Evolutionary conservation across 768 basidiomycete species (phyloP), one percentile per base, ranked within the genome.

Genomic region (Psilocybe sp.): DNA sequence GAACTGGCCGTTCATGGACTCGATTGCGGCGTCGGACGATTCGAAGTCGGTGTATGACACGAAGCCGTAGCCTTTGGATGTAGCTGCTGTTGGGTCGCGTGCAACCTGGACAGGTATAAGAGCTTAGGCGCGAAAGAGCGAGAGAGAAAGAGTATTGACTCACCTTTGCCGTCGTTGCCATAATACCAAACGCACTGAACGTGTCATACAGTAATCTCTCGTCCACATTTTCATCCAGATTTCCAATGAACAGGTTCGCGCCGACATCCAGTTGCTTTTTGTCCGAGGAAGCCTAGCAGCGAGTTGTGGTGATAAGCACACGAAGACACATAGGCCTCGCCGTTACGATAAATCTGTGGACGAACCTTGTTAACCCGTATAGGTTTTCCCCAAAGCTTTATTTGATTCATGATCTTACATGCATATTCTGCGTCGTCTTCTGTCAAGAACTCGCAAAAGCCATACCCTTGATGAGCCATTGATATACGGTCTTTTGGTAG

Each of bases 371-470:
- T 98, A 56, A 99, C 96, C 57, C 97, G 80, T 51, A 99, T 97
- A 31, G 97, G 97, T 66, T 98, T 98, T 19, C 97, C 97, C 83
- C 90, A 99, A 46, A 99, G 70, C 70, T 99, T 99, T 66, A 99
- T 98, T 78, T 98, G 96, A 67, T 99, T 99, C 96, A 98, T 98
- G 60, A 98, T 98, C 79, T 98, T 97, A 80, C 96, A 98, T 50
- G 94, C 96, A 69, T 99, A 99, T 71, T 99, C 97, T 54, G 97
- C 94, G 72, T 98, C 97, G 68, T 97, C 95, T 74, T 98, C 95
- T 35, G 94, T 94, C 70, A 96, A 75, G 69, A 99, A 98, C 77
- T 99, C 97, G 80, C 96, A 98, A 74, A 99, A 99, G 36, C 97
- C 97, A 71, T 98, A 99, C 41, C 97, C 97, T 72, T 99, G 97